These are phyloP conservation scores for Phytophthora brassicae DNA, from an alignment of 352 stramenopile species.

Conservation along the genomic window DNA sequence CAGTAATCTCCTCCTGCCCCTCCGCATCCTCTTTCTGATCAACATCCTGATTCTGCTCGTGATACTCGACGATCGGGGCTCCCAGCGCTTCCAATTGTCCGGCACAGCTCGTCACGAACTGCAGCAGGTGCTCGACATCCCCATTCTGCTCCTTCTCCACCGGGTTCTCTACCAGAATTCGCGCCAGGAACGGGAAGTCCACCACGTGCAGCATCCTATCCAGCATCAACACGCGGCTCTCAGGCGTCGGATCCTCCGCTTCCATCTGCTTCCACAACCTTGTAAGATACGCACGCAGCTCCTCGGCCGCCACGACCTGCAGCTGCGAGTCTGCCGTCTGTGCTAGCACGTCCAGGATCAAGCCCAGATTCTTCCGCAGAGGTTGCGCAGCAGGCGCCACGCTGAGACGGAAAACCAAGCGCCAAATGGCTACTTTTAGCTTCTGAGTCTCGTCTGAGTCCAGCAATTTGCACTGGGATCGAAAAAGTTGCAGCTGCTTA, in stretches of 20 bases:
- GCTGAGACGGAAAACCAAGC: slow-evolving; percentile 64
- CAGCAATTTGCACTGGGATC: slow-evolving; percentile 52
- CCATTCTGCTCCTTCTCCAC: slow-evolving; percentile 18
- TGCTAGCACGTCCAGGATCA: slow-evolving; percentile 58
- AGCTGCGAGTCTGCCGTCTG: slow-evolving; percentile 24
- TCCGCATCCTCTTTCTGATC: slow-evolving; percentile 13
- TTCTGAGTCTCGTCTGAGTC: slow-evolving; percentile 28
- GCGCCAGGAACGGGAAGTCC: slow-evolving; percentile 59
- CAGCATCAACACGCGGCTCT: slow-evolving; percentile 39
- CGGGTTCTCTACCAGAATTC: slow-evolving; percentile 40
- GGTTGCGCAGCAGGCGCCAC: slow-evolving; percentile 31
- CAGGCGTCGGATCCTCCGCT: neutral
- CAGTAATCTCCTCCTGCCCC: slow-evolving; percentile 4
- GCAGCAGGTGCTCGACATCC: slow-evolving; percentile 31
- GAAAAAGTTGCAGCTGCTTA: slow-evolving; percentile 74
- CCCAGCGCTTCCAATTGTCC: slow-evolving; percentile 56
- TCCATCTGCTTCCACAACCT: slow-evolving; percentile 19
- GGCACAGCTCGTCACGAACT: slow-evolving; percentile 55
- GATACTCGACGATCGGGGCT: slow-evolving; percentile 53
- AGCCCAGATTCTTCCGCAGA: slow-evolving; percentile 69
- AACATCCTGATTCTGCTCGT: slow-evolving; percentile 15
- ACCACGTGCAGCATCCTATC: slow-evolving; percentile 63
- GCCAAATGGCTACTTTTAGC: slow-evolving; percentile 41
- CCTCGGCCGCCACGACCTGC: slow-evolving; percentile 30
- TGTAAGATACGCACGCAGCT: slow-evolving; percentile 45